Base-by-base conservation (phyloP, 768 basidiomycete species). In the Leucogyrophana mollusca region DNA sequence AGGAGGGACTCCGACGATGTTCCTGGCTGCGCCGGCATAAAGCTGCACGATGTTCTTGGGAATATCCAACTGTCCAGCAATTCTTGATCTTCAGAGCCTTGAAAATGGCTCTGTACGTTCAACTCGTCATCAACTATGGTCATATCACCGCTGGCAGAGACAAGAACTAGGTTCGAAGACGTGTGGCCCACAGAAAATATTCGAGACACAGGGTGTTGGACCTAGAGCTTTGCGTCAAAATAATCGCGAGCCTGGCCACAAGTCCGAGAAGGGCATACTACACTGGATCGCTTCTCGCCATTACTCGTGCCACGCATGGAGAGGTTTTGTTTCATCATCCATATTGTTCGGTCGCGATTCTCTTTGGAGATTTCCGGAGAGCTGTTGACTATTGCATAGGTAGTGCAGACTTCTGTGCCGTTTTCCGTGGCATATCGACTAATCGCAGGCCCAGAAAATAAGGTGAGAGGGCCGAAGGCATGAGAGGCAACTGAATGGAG, bases 401-500 rank as follows among this genome's bases (percentile, higher is more conserved):
- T 87, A 16, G 73, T 66, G 52, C 74, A 77, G 23, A 58, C 62
- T 54, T 40, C 67, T 50, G 46, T 49, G 14, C 59, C 64, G 32
- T 69, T 59, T 45, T 72, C 58, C 41, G 58, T 41, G 46, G 63
- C 57, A 46, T 59, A 60, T 22, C 67, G 53, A 32, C 78, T 78
- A 18, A 83, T 63, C 4, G 85, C 73, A 17, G 86, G 74, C 54
- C 77, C 80, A 8, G 79, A 64, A 61, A 87, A 90, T 2, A 65
- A 61, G 7, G 79, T 78, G 2, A 79, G 77, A n/a, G 85, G 80
- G 3, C 84, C 83, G 3, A 87, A 73, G 1, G 85, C 83, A 64
- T 85, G 79, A 1, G 87, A 88, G 9, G 78, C 71, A 2, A 83
- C 71, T 2, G 87, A 76, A 51, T 87, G 85, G 3, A 85, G 68